Evolutionary conservation across 2,329 filamentous ascomycete species (phyloP).

Genomic region (Plectosphaerella sp.): DNA sequence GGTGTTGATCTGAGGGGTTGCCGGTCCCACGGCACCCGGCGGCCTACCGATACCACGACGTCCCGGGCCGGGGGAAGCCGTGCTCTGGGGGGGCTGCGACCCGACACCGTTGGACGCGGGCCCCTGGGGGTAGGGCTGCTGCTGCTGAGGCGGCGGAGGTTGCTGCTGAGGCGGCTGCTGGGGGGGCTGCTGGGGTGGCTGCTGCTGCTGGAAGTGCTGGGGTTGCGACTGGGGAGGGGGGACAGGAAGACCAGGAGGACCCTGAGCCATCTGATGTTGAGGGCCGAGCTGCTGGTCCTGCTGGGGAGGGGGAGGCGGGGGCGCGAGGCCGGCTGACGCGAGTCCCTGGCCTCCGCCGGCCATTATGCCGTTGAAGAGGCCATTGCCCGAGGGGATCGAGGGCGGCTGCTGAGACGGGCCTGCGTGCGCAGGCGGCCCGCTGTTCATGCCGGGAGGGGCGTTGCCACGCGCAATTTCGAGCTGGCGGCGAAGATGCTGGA

Average conservation of each 20-base stretch:
- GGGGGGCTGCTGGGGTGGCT: slow-evolving; percentile 70
- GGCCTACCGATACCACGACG: slow-evolving; percentile 68
- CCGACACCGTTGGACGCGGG: slow-evolving; percentile 67
- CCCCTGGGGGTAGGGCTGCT: slow-evolving; percentile 60
- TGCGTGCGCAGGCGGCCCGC: slow-evolving; percentile 67
- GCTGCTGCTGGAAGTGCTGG: slow-evolving; percentile 59
- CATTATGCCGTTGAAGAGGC: slow-evolving; percentile 95
- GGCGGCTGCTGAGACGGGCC: slow-evolving; percentile 82
- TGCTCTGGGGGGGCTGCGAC: slow-evolving; percentile 76
- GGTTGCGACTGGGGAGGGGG: slow-evolving; percentile 59
- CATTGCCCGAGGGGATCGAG: slow-evolving; percentile 85
- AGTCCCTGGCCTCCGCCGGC: slow-evolving; percentile 73
- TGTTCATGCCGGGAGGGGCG: slow-evolving; percentile 49
- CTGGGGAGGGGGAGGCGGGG: slow-evolving; percentile 63
- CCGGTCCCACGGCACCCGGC: slow-evolving; percentile 60
- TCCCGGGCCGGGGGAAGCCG: slow-evolving; percentile 79
- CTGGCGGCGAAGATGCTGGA: slow-evolving; percentile 79
- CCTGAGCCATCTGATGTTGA: slow-evolving; percentile 61
- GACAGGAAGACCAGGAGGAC: slow-evolving; percentile 61
- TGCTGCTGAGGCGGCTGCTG: slow-evolving; percentile 40
- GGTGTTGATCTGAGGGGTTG: slow-evolving; percentile 88
- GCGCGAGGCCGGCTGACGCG: slow-evolving; percentile 57
- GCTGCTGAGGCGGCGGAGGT: slow-evolving; percentile 62
- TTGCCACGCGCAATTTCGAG: slow-evolving; percentile 70
- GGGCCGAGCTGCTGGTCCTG: slow-evolving; percentile 58